These are phyloP conservation scores for Rhodotorula sp. DNA, from an alignment of 1,284 basidiomycete genomes.

Conservation along the genomic window DNA sequence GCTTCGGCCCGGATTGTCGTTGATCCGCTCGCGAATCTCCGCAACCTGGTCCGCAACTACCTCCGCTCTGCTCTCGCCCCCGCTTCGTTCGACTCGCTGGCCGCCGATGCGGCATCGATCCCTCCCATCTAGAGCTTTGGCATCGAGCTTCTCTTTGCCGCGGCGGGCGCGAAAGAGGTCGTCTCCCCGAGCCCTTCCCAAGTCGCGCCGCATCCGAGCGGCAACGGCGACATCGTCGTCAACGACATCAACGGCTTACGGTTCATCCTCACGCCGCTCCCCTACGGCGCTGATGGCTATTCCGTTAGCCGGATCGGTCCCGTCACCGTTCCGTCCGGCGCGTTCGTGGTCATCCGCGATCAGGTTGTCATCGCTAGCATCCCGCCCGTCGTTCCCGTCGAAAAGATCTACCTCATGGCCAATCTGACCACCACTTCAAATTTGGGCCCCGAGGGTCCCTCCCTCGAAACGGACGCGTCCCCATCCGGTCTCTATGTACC, in stretches of 20 bases:
- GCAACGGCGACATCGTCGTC: conserved; percentile 29
- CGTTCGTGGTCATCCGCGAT: conserved; percentile 37
- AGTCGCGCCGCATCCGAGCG: neutral
- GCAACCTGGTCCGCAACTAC: neutral
- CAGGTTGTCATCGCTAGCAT: conserved; percentile 31
- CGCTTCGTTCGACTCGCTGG: neutral
- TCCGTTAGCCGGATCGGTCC: conserved; percentile 35
- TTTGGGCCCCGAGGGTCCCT: too few relatives aligned
- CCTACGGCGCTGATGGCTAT: conserved; percentile 32
- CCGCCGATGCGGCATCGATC: neutral
- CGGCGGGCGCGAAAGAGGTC: conserved; percentile 22
- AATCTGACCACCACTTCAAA: neutral
- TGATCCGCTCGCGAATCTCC: neutral
- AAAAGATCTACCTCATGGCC: neutral
- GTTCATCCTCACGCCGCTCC: conserved; percentile 24
- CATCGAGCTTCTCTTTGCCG: conserved; percentile 42
- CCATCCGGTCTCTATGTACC: conserved; percentile 2
- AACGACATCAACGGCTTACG: conserved; percentile 37
- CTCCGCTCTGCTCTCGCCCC: neutral
- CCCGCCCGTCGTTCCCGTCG: neutral
- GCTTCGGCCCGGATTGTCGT: neutral
- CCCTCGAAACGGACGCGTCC: too few relatives aligned
- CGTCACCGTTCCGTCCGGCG: conserved; percentile 28
- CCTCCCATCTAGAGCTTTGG: conserved; percentile 28
- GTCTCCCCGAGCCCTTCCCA: conserved; percentile 5